Base-by-base conservation (phyloP, 2,329 filamentous ascomycete genomes). In the Talaromyces albobiverticillius region DNA sequence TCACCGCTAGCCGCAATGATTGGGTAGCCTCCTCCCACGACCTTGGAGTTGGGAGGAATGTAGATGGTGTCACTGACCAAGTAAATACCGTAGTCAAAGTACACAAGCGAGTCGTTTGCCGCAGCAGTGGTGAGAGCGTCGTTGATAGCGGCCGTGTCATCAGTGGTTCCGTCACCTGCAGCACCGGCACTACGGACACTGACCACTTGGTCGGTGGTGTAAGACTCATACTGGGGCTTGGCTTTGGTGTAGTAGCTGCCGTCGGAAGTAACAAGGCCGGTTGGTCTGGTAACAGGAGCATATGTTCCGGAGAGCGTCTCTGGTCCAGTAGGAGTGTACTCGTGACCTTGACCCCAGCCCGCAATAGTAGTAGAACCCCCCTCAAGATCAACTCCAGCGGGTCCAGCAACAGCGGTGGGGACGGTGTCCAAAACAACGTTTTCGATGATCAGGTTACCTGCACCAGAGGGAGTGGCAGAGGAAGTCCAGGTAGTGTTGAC, bases 141-240 rank as follows among this genome's bases (percentile, higher is more conserved):
- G 76, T 96, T 96, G 80, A 97, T 96, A 54, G 92, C 90, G 1
- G 73, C 85, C 0, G 92, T 96, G 67, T 96, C 92, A 68, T 97
- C 93, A 25, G 87, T 88, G 0, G 74, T 71, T 14, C 85, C 85
- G 62, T 87, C 83, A 59, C 82, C 82, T 41, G 61, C 73, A 6
- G 73, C 74, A 52, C 76, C 71, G 56, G 62, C 61, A 53, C 60
- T 67, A 47, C 77, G 70, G 25, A 78, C 74, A 51, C 75, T 79
- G 41, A 73, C 46, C 57, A 82, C 79, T 0, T 65, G 63, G 11
- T 68, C 64, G 2, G 67, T 61, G 3, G 70, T 58, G 1, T 69
- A 62, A 2, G 64, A 64, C 23, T 75, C 71, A 58, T 82, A 84
- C 59, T 82, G 79, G 13, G 81, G 81, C 66, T 83, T 84, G 1